Base-by-base conservation (phyloP, 805 yeast genomes). In the Starmerella sp. region DNA sequence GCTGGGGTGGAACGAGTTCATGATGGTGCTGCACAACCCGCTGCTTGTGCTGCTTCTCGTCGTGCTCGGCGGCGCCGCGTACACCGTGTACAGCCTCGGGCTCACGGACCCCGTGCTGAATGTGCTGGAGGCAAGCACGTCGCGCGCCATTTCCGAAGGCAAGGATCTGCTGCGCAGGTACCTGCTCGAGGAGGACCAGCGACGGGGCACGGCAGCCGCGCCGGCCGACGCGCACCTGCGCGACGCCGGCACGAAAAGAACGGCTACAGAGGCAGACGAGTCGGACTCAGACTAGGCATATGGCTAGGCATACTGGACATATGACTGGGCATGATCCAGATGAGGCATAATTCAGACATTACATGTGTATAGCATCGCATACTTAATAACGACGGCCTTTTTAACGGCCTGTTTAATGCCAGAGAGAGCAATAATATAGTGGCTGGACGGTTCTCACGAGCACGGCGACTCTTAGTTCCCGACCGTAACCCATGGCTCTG, bases 1-100 rank as follows among this genome's bases (percentile, higher is more conserved):
- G 3, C 73, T 93, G 28, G 98, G 98, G 9, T 93, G 96, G 96
- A 90, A 90, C 68, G 97, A 93, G 73, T 83, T 93, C 61, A 78
- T 89, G 84, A 84, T 93, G 9, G 79, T 93, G 15, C 65, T 93
- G 45, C 78, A 95, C 59, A 90, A 86, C 66, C 97, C 98, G 52
- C 63, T 91, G n/a, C 77, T 85, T 62, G 81, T 90, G 60, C 43
- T 69, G 41, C 67, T 89, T 49, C 63, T 78, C 1, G 66, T 90
- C 45, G 51, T 88, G 10, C 46, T 76, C 0, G 77, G 77, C 1
- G 86, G 85, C 0, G 84, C 79, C 1, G 66, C 77, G 1, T 87
- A 84, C 66, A 77, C 85, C 51, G 76, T 88, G 56, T 83, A 86
- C 65, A 77, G 76, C 54, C 74, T 84, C 66, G 84, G 84, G 60